These are phyloP conservation scores for Backusella psychrophila DNA, from an alignment of 192 early-diverging fungal genomes.

Conservation along the genomic window DNA sequence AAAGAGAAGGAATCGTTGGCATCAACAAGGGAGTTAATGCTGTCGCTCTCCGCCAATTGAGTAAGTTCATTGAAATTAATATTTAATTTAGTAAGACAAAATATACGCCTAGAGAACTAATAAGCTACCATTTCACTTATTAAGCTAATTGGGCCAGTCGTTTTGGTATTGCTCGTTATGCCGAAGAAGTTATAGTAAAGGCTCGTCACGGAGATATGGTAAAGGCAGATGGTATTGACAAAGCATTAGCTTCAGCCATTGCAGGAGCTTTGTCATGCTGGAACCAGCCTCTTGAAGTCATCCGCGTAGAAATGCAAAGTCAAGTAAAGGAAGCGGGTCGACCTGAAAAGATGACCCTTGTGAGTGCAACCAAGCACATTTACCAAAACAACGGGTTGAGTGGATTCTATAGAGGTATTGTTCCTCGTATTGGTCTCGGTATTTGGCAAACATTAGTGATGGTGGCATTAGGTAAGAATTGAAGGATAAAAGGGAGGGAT, in stretches of 20 bases:
- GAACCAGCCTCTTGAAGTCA: constrained; percentile 99
- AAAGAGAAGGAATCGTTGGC: constrained; percentile 88
- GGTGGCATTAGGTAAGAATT: constrained; percentile 66
- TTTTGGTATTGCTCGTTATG: constrained; percentile 76
- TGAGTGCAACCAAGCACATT: constrained; percentile 81
- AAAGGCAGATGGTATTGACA: constrained; percentile 51
- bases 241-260: constrained; percentile 73
- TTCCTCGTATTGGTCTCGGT: constrained; percentile 74
- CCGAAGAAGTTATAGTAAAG: constrained; percentile 69
- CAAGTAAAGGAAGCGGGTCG: constrained; percentile 85
- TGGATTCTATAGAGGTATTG: constrained; percentile 92
- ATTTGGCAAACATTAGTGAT: constrained; percentile 89
- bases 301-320: constrained; percentile 98
- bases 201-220: constrained; percentile 36
- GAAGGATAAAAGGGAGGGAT: neutral
- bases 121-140: neutral
- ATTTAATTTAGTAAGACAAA: neutral
- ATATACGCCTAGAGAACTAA: neutral
- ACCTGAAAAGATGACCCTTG: constrained; percentile 90
- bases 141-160: constrained; percentile 97
- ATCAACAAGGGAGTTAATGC: constrained; percentile 99
- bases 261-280: constrained; percentile 93
- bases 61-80: neutral
- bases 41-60: constrained; percentile 89
- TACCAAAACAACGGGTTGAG: constrained; percentile 85